Conservation (phyloP, 129 eudicot species). For the Flaveria trinervia region DNA sequence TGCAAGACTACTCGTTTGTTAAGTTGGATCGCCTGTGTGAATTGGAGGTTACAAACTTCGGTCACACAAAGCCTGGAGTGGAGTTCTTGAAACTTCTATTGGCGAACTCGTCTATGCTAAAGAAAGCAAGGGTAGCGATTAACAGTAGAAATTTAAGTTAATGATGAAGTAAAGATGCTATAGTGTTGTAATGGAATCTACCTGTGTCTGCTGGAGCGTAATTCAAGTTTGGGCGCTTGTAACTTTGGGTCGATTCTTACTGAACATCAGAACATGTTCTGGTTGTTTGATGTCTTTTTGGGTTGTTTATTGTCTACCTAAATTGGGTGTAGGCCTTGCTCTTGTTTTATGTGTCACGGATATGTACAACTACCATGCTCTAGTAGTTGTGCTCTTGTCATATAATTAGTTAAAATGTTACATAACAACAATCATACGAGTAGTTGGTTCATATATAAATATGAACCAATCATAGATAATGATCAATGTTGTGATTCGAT, state of each 20-base stretch:
- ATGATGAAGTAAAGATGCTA: constrained; percentile 4
- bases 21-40: constrained; percentile 24
- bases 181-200: not conserved
- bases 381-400: no score
- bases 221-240: not conserved
- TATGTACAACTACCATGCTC: no score
- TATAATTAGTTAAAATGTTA: no score
- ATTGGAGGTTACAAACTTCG: constrained; percentile 14
- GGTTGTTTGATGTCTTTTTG: not conserved
- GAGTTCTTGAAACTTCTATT: not conserved
- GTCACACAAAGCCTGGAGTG: not conserved
- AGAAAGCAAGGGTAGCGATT: not conserved
- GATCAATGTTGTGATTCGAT: no score
- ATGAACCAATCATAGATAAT: no score
- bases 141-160: not conserved
- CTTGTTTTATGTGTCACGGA: no score
- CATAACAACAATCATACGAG: no score
- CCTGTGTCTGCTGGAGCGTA: not conserved
- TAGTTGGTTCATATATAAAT: no score
- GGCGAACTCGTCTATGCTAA: not conserved
- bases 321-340: no score
- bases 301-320: not conserved
- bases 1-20: constrained; percentile 14
- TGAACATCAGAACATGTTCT: not conserved
- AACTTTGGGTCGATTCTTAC: not conserved